Conservation (phyloP, 345 rosid species). For the Adansonia digitata region DNA sequence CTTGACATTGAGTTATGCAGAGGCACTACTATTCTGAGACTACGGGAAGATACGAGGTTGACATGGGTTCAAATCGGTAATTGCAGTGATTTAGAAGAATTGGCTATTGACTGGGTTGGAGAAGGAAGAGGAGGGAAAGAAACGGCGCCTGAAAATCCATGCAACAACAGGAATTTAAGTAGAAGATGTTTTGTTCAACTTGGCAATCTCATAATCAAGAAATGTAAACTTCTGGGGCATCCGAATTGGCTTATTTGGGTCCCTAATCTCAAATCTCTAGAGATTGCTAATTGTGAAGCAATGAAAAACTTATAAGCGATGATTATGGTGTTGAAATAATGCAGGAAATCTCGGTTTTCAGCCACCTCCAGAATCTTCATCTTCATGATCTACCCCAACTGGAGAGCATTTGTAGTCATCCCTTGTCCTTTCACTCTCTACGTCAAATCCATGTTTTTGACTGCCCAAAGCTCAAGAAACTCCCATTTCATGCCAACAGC, state of each 20-base stretch:
- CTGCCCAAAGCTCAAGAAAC: background rate
- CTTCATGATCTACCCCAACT: background rate
- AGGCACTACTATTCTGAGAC: background rate
- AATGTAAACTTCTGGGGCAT: background rate
- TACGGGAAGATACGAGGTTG: background rate
- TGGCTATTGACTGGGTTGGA: background rate
- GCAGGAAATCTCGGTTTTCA: background rate
- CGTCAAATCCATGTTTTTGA: background rate
- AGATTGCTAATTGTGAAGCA: background rate
- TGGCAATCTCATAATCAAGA: background rate
- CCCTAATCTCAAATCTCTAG: background rate
- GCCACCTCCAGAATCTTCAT: background rate
- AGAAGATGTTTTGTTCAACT: background rate
- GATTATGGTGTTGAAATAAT: background rate
- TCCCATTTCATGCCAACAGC: background rate
- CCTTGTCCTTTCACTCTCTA: background rate
- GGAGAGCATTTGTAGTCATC: background rate
- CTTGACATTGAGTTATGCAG: background rate
- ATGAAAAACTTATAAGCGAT: background rate
- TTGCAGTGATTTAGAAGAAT: background rate
- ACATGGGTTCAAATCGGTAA: background rate
- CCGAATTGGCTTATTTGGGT: background rate
- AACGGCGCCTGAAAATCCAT: background rate
- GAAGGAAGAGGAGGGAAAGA: too few relatives aligned
- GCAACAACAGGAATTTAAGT: background rate